Percentiles rank a stretch among this genome's conserved stretches.
These are phyloP conservation scores for Leishmania tarentolae DNA, from an alignment of 208 protist genomes.

Conservation along the genomic window DNA sequence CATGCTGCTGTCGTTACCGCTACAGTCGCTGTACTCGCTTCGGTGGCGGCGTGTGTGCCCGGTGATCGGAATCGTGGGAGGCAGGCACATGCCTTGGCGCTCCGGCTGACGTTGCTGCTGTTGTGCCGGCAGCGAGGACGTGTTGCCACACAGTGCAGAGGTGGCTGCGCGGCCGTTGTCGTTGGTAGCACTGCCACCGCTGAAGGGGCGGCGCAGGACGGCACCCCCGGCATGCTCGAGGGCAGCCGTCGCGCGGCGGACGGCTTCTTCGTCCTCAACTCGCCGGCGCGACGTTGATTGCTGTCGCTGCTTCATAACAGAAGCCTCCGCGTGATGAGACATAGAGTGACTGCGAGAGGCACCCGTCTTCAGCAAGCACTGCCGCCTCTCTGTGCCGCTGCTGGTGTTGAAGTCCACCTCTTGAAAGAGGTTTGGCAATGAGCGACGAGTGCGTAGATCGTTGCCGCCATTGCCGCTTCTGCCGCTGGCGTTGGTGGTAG, in stretches of 20 bases:
- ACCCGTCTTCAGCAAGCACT: not conserved
- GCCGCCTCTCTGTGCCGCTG: conserved; percentile 4
- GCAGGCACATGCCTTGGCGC: conserved; percentile 6
- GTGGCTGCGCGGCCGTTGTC: not conserved
- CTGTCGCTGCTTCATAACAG: not conserved
- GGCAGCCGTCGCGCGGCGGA: conserved; percentile 38
- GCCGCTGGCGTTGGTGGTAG: not conserved
- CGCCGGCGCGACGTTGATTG: not conserved
- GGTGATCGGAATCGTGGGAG: conserved; percentile 1
- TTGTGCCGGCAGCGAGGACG: conserved; percentile 7
- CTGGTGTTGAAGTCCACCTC: not conserved
- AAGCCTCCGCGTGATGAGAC: conserved; percentile 1
- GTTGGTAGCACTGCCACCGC: conserved; percentile 5
- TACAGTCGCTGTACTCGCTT: conserved; percentile 3
- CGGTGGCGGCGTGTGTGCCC: conserved; percentile 7
- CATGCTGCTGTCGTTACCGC: conserved; percentile 6
- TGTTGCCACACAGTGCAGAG: conserved; percentile 21
- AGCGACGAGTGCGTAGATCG: not conserved
- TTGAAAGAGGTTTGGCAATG: conserved; percentile 28
- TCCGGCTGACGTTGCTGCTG: not conserved
- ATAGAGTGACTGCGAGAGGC: conserved; percentile 16
- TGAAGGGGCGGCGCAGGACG: conserved; percentile 39
- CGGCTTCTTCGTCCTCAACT: conserved; percentile 33
- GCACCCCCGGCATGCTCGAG: conserved; percentile 29
- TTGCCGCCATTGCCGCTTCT: not conserved